Percentiles rank a stretch among this genome's conserved stretches.
These are phyloP conservation scores for Cucumis melo DNA, from an alignment of 306 rosid species.

Conservation along the genomic window DNA sequence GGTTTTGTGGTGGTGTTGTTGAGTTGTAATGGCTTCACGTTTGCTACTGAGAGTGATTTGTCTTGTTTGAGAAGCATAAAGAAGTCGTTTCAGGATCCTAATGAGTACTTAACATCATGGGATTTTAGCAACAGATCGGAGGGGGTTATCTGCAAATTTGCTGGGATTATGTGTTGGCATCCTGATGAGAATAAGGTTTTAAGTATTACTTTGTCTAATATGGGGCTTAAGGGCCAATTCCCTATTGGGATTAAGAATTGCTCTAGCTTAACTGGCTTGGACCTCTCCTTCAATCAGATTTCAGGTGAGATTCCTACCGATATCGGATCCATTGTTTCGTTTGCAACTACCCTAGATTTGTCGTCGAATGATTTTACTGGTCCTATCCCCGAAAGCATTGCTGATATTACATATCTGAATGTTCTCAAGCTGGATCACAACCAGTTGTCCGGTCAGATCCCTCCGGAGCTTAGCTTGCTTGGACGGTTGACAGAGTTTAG, in stretches of 20 bases:
- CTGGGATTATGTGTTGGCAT: conserved; percentile 85
- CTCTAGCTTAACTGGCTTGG: conserved; percentile 63
- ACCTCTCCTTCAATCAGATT: conserved; percentile 54
- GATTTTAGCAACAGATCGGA: conserved; percentile 43
- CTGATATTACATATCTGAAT: conserved; percentile 46
- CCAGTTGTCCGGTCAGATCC: conserved; percentile 47
- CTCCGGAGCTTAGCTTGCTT: conserved; percentile 24
- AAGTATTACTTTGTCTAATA: conserved; percentile 41
- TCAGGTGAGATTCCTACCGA: conserved; percentile 38
- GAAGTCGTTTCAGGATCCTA: conserved; percentile 35
- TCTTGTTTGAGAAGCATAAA: conserved; percentile 39
- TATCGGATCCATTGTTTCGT: neutral
- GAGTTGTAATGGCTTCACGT: conserved; percentile 27
- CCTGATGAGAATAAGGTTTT: conserved; percentile 66
- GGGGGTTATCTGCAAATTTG: conserved; percentile 57
- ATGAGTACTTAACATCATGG: conserved; percentile 39
- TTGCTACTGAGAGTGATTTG: conserved; percentile 42
- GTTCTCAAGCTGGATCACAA: conserved; percentile 45
- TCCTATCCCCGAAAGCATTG: conserved; percentile 23
- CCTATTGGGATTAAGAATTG: conserved; percentile 39
- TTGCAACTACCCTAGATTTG: conserved; percentile 43
- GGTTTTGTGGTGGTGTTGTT: conserved; percentile 29
- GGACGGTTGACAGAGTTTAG: conserved; percentile 25
- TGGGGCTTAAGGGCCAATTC: conserved; percentile 71
- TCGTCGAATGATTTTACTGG: conserved; percentile 62